phyloP scores from a whole-genome alignment of 2,329 filamentous ascomycete genomes.

The Ceratocystis lukuohia region DNA sequence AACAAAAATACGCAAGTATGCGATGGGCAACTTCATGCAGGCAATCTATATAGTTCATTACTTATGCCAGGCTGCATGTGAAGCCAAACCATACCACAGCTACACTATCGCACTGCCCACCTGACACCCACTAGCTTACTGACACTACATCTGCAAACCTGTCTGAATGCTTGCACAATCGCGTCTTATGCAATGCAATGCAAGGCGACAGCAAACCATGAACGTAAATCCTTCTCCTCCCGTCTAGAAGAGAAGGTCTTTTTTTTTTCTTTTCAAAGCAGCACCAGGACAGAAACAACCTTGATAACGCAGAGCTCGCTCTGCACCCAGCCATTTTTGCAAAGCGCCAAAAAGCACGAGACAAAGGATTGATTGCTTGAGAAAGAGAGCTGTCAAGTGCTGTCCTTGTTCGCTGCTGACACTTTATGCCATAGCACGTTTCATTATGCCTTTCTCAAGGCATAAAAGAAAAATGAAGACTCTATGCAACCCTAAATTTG shows the following conservation, averaged over 20 bases:
- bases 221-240: too few relatives aligned
- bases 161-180: conserved; percentile 2
- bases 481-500: conserved; percentile 2
- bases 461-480: too few relatives aligned
- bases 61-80: too few relatives aligned
- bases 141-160: background rate
- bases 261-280: too few relatives aligned
- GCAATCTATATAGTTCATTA: too few relatives aligned
- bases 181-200: conserved; percentile 1
- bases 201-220: background rate
- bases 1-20: too few relatives aligned
- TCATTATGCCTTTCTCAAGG: background rate
- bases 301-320: too few relatives aligned
- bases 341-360: background rate
- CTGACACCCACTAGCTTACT: background rate
- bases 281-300: too few relatives aligned
- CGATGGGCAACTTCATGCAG: too few relatives aligned
- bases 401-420: background rate
- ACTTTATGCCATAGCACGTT: conserved; percentile 1
- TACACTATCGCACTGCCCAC: background rate
- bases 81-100: too few relatives aligned
- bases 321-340: background rate
- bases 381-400: too few relatives aligned
- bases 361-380: background rate
- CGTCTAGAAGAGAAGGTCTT: too few relatives aligned